phyloP scores from a whole-genome alignment of 2,329 filamentous ascomycete genomes.

The Coniochaeta sp. region DNA sequence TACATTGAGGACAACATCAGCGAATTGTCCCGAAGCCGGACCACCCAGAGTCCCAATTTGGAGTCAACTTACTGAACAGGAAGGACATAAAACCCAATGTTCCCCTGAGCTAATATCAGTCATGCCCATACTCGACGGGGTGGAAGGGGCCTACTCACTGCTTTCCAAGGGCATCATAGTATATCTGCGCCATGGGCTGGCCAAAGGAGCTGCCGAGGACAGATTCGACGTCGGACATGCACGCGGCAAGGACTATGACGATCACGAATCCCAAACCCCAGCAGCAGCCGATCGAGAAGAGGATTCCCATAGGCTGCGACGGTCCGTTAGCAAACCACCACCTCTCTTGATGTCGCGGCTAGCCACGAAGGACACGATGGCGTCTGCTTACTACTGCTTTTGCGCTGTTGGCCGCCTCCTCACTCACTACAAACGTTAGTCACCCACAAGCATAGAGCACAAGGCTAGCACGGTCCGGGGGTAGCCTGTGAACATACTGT shows the following conservation, averaged over 20 bases:
- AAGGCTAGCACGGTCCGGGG: background rate
- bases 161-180: slow-evolving; percentile 53
- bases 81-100: slow-evolving; percentile 51
- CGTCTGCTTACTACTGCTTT: slow-evolving; percentile 19
- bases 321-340: background rate
- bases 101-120: slow-evolving; percentile 20
- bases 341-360: background rate
- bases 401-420: slow-evolving; percentile 53
- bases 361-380: background rate
- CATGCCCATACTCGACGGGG: background rate
- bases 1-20: background rate
- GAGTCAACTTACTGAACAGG: slow-evolving; percentile 30
- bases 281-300: slow-evolving; percentile 47
- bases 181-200: slow-evolving; percentile 48
- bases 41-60: background rate
- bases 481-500: slow-evolving; percentile 5
- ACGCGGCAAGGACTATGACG: slow-evolving; percentile 48
- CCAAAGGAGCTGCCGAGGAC: slow-evolving; percentile 42
- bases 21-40: background rate
- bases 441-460: background rate
- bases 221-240: slow-evolving; percentile 43
- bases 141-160: slow-evolving; percentile 12
- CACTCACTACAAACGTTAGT: slow-evolving; percentile 33
- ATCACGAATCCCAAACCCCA: slow-evolving; percentile 49
- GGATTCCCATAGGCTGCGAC: slow-evolving; percentile 41